These are phyloP conservation scores for Fragaria vesca DNA, from an alignment of 306 rosid genomes.

Conservation along the genomic window DNA sequence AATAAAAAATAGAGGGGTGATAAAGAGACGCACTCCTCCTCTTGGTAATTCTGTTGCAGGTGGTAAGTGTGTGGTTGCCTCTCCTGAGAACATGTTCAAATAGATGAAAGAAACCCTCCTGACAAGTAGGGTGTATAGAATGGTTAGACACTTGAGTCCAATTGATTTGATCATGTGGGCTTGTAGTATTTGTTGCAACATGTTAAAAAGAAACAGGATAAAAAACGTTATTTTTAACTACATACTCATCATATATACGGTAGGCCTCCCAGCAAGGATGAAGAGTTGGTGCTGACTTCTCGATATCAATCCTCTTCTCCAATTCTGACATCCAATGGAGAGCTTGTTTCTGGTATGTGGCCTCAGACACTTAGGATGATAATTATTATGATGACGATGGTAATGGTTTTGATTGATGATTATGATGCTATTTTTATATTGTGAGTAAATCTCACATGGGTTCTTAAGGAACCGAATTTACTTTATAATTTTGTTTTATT, in stretches of 20 bases:
- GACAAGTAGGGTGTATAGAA: conserved; percentile 3
- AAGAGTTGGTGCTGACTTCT: conserved; percentile 43
- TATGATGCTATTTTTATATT: too few relatives aligned
- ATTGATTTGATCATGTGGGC: background rate
- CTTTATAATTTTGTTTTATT: too few relatives aligned
- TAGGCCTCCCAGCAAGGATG: conserved; percentile 93
- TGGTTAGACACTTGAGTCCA: background rate
- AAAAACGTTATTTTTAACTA: background rate
- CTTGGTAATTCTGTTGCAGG: conserved; percentile 69
- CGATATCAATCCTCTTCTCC: conserved; percentile 57
- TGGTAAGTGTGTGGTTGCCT: conserved; percentile 60
- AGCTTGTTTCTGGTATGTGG: conserved; percentile 90
- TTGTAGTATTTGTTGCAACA: background rate
- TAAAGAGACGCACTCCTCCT: conserved; percentile 75
- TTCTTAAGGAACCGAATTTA: too few relatives aligned
- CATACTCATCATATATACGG: conserved; percentile 64
- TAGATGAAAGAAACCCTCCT: conserved; percentile 63
- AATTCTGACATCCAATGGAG: conserved; percentile 77
- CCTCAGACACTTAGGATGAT: too few relatives aligned
- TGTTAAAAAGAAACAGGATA: background rate
- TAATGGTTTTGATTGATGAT: too few relatives aligned
- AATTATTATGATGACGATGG: too few relatives aligned
- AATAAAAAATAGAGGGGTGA: conserved; percentile 10
- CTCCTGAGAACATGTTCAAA: conserved; percentile 73
- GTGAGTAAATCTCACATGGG: too few relatives aligned